A percentile compares a stretch with the other conserved stretches of the same genome.
Conservation (phyloP, 139 green algal species). For the Medakamo hakoo region DNA sequence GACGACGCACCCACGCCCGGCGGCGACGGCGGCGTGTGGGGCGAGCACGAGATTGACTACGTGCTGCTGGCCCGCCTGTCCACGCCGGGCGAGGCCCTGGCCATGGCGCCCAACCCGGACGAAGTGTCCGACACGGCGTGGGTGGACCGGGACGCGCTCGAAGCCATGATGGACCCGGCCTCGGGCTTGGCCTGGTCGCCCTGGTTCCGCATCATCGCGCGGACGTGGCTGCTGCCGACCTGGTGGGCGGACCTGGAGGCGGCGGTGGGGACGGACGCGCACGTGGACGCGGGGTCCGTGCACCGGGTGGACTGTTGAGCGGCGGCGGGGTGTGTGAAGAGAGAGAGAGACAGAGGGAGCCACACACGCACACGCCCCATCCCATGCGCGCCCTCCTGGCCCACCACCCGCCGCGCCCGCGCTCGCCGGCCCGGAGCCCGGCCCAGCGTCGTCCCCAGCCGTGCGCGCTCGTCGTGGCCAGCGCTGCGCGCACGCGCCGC, state of each 20-base stretch:
- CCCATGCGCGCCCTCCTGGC: too few species aligned
- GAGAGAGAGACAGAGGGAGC: too few species aligned
- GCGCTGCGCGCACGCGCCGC: too few species aligned
- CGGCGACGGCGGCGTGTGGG: constrained; percentile 38
- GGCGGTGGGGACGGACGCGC: neutral
- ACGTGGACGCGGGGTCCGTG: neutral
- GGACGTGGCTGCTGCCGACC: constrained; percentile 53
- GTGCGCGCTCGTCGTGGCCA: too few species aligned
- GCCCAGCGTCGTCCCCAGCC: too few species aligned
- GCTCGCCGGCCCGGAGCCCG: too few species aligned
- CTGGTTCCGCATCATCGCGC: constrained; percentile 89
- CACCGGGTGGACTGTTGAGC: neutral
- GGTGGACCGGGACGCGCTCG: constrained; percentile 43
- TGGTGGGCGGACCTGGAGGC: constrained; percentile 77
- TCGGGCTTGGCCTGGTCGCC: constrained; percentile 63
- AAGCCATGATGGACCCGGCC: constrained; percentile 51
- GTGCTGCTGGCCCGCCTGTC: constrained; percentile 47
- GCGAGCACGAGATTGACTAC: constrained; percentile 96
- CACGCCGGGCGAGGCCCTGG: constrained; percentile 13
- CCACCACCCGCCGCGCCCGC: too few species aligned
- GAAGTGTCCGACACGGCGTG: constrained; percentile 47
- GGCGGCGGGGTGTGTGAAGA: neutral
- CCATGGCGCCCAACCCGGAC: constrained; percentile 60
- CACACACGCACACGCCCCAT: too few species aligned
- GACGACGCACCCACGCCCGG: constrained; percentile 4